Evolutionary conservation across 441 rosid species (phyloP).

Genomic region (Macaranga tanarius): DNA sequence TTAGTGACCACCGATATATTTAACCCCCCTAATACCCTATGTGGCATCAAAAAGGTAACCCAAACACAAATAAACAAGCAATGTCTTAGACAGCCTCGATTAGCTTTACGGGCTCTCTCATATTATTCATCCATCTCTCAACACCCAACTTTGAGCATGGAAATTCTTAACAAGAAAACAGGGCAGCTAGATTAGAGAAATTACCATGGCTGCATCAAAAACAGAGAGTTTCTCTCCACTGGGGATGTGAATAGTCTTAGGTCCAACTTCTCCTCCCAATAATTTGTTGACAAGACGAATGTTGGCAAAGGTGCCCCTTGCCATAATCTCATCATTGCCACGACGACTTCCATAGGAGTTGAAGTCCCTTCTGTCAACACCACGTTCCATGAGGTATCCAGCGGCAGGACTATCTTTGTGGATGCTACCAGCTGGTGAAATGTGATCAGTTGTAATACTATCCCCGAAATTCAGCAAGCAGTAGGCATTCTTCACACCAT

Average conservation of each 20-base stretch:
- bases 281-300: conserved; percentile 79
- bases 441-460: conserved; percentile 94
- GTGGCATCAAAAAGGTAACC: not conserved
- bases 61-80: not conserved
- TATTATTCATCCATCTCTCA: not conserved
- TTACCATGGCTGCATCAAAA: conserved; percentile 86
- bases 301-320: conserved; percentile 87
- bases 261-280: conserved; percentile 87
- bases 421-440: conserved; percentile 95
- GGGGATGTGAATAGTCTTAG: conserved; percentile 85
- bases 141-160: not conserved
- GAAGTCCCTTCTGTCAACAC: conserved; percentile 78
- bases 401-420: conserved; percentile 93
- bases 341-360: conserved; percentile 93
- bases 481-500: conserved; percentile 81
- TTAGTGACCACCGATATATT: not conserved
- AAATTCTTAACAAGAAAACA: not conserved
- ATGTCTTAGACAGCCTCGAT: not conserved
- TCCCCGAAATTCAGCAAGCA: conserved; percentile 89
- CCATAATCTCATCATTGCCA: conserved; percentile 92
- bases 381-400: conserved; percentile 73
- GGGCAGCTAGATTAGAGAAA: conserved; percentile 10
- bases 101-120: not conserved
- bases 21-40: not conserved
- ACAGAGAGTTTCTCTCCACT: conserved; percentile 83